Evolutionary conservation across 495 filamentous ascomycete genomes (phyloP).

Genomic region (Aspergillus affinis): DNA sequence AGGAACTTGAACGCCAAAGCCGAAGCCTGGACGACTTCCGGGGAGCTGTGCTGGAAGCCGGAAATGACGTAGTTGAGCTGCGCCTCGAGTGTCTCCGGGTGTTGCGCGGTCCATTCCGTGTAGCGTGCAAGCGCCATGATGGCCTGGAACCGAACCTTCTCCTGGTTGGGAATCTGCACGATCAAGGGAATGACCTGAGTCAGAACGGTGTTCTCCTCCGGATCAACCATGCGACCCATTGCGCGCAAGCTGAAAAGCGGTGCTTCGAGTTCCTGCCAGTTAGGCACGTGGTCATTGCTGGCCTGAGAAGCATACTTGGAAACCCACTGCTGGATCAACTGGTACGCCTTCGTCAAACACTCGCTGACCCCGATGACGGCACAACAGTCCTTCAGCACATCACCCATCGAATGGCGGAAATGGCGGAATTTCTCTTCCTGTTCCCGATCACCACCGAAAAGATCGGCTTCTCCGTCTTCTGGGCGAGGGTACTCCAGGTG

Average conservation of each 20-base stretch:
- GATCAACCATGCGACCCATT: constrained; percentile 95
- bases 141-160: constrained; percentile 93
- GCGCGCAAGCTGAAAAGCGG: constrained; percentile 93
- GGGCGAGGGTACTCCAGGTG: constrained; percentile 87
- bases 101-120: constrained; percentile 94
- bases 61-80: constrained; percentile 94
- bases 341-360: constrained; percentile 83
- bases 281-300: constrained; percentile 70
- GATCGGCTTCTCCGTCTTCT: constrained; percentile 73
- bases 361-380: constrained; percentile 90
- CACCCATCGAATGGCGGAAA: constrained; percentile 95
- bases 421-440: constrained; percentile 96
- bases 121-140: constrained; percentile 97
- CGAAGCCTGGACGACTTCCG: constrained; percentile 85
- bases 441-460: constrained; percentile 95
- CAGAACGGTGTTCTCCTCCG: constrained; percentile 79
- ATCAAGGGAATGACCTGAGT: constrained; percentile 88
- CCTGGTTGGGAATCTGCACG: constrained; percentile 90
- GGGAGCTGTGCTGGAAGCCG: constrained; percentile 79
- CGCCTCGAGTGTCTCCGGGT: constrained; percentile 85
- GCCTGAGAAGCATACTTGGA: constrained; percentile 74
- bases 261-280: constrained; percentile 96
- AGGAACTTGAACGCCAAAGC: constrained; percentile 96
- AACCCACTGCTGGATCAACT: constrained; percentile 84
- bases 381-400: constrained; percentile 96